A percentile compares a stretch with the other conserved stretches of the same genome.
Conservation (phyloP, 176 grass and related monocot species). For the Musa schizocarpa region DNA sequence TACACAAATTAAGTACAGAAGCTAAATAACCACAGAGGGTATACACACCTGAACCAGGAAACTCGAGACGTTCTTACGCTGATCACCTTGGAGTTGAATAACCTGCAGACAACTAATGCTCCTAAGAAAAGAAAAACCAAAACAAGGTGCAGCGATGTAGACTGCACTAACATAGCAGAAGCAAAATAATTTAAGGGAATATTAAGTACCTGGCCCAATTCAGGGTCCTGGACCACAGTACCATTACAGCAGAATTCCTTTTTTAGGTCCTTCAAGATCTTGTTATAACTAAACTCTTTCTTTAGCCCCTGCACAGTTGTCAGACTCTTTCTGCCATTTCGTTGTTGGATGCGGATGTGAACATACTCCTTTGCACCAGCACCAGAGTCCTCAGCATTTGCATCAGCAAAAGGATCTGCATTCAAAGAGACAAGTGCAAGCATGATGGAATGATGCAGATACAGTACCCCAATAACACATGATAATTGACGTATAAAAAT, state of each 20-base stretch:
- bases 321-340: slow-evolving; percentile 96
- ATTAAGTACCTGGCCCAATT: slow-evolving; percentile 73
- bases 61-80: slow-evolving; percentile 96
- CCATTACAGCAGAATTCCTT: slow-evolving; percentile 99
- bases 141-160: neutral
- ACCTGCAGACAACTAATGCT: slow-evolving; percentile 31
- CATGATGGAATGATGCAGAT: neutral
- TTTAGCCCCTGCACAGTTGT: slow-evolving; percentile 94
- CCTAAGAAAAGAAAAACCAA: neutral
- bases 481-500: too few species aligned
- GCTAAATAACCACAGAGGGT: slow-evolving; percentile 2
- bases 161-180: neutral
- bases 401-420: slow-evolving; percentile 95
- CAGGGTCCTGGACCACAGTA: slow-evolving; percentile 94
- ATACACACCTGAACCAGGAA: slow-evolving; percentile 89
- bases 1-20: neutral
- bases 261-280: slow-evolving; percentile 97
- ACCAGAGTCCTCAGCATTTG: slow-evolving; percentile 96
- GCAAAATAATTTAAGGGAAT: neutral
- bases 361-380: slow-evolving; percentile 93
- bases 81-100: slow-evolving; percentile 99
- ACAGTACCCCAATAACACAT: too few species aligned
- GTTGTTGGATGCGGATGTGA: slow-evolving; percentile 87
- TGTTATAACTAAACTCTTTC: slow-evolving; percentile 92
- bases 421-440: slow-evolving; percentile 11